phyloP scores from a whole-genome alignment of 208 protist species.

The Crithidia sp. region DNA sequence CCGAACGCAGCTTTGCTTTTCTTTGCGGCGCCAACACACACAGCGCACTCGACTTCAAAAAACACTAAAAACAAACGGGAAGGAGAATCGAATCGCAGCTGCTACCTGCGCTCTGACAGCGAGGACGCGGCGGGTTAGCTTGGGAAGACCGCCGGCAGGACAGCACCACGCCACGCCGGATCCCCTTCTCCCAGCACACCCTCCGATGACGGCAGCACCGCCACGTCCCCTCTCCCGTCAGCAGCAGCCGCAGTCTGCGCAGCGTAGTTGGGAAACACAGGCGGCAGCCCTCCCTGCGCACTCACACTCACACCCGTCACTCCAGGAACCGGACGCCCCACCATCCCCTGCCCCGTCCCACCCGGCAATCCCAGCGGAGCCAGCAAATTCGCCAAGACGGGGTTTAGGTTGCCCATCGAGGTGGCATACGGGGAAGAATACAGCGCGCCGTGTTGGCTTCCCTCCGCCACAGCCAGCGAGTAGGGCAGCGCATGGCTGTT shows the following conservation, averaged over 20 bases:
- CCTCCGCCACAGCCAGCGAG: neutral
- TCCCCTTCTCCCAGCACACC: constrained; percentile 26
- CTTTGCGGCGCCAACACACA: too few relatives aligned
- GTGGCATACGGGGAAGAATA: neutral
- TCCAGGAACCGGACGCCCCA: neutral
- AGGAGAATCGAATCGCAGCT: neutral
- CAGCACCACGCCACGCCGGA: constrained; percentile 3
- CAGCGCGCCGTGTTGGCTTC: too few relatives aligned
- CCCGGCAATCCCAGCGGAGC: constrained; percentile 19
- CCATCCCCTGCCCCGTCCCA: neutral
- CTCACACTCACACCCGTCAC: neutral
- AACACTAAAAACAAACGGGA: neutral
- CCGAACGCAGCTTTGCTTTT: too few relatives aligned
- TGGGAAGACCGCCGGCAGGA: constrained; percentile 15
- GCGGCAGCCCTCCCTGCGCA: neutral
- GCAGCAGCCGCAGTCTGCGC: neutral
- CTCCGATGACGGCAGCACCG: neutral
- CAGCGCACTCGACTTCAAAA: neutral
- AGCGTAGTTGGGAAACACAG: constrained; percentile 9
- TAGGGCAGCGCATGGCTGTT: constrained; percentile 17
- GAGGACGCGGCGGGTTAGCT: neutral
- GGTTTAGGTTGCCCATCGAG: constrained; percentile 19
- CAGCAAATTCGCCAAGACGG: constrained; percentile 20
- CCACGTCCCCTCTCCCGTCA: too few relatives aligned
- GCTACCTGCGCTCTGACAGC: neutral